Percentiles rank a stretch among this genome's conserved stretches.
Conservation (phyloP, 2,329 filamentous ascomycete genomes). For the Mycosphaerella arachidis region DNA sequence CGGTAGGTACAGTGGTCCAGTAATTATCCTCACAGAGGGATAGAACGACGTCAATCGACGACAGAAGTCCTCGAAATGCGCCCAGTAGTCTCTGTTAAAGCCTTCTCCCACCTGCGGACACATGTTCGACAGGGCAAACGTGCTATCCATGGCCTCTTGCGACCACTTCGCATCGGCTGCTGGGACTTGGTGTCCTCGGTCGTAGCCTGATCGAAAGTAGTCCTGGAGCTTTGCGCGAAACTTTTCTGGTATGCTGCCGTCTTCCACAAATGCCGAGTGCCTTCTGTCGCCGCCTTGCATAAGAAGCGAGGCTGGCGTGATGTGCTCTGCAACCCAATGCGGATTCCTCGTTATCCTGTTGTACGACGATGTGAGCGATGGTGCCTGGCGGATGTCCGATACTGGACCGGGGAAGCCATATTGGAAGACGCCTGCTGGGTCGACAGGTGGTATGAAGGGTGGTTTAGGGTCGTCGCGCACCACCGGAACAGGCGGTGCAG, state of each 20-base stretch:
- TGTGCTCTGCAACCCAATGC: conserved; percentile 89
- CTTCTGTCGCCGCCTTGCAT: conserved; percentile 74
- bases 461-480: conserved; percentile 20
- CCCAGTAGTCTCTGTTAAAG: conserved; percentile 99
- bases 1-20: conserved; percentile 88
- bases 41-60: conserved; percentile 74
- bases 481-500: conserved; percentile 24
- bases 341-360: conserved; percentile 90
- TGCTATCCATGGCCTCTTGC: conserved; percentile 89
- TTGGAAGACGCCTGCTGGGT: conserved; percentile 50
- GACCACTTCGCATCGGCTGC: conserved; percentile 96
- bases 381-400: conserved; percentile 71
- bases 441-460: conserved; percentile 36
- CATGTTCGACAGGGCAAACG: conserved; percentile 93
- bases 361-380: conserved; percentile 78
- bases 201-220: conserved; percentile 92
- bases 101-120: conserved; percentile 96
- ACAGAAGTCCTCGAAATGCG: conserved; percentile 97
- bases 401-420: conserved; percentile 84
- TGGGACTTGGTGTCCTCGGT: conserved; percentile 93
- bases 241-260: conserved; percentile 70
- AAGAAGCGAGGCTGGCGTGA: conserved; percentile 79
- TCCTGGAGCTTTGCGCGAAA: conserved; percentile 89
- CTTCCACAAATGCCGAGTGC: conserved; percentile 78
- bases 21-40: conserved; percentile 84